Base-by-base conservation (phyloP, 495 filamentous ascomycete genomes). In the Daldinia concentrica region DNA sequence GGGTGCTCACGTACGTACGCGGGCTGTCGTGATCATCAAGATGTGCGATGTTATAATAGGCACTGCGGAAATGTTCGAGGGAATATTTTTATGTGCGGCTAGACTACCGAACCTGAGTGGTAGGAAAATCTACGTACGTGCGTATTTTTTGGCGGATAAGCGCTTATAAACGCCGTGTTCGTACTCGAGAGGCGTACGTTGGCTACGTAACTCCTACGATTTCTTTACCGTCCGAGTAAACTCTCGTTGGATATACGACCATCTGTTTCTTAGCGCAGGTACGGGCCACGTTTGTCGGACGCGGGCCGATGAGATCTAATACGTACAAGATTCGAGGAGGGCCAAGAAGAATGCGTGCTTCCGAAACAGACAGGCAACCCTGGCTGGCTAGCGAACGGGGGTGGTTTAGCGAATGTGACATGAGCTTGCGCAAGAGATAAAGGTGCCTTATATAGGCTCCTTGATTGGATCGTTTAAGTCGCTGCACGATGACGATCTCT, bases 401-500 rank as follows among this genome's bases (percentile, higher is more conserved):
- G 19, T n/a, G 58, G 51, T 37, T 66, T 58, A 52, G 64, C 69
- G 63, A 72, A 62, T 72, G 69, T 72, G 59, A 68, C 64, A 50
- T 59, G 64, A 58, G 56, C 22, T 43, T 41, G 56, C 29, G 56
- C 12, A 30, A 54, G 36, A 64, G 61, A 63, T 37, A 58, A 58
- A 62, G 54, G 51, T 71, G n/a, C 45, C 55, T n/a, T n/a, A 64
- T 58, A 5, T 55, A 72, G 60, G 41, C 70, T 73, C 70, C 65
- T 73, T 68, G 61, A 68, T 73, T 73, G 70, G 70, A 59, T 57
- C 22, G 45, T 51, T 48, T 41, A n/a, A 43, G 51, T n/a, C 6
- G 36, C 64, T 68, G 65, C 70, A 73, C 65, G 70, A 68, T 73
- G 70, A 73, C 70, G 70, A 73, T 73, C 70, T 72, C 45, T 63